Percentiles rank a stretch among this genome's conserved stretches.
Evolutionary conservation across 2,329 filamentous ascomycete genomes (phyloP).

Genomic region (Aspergillus sp.): DNA sequence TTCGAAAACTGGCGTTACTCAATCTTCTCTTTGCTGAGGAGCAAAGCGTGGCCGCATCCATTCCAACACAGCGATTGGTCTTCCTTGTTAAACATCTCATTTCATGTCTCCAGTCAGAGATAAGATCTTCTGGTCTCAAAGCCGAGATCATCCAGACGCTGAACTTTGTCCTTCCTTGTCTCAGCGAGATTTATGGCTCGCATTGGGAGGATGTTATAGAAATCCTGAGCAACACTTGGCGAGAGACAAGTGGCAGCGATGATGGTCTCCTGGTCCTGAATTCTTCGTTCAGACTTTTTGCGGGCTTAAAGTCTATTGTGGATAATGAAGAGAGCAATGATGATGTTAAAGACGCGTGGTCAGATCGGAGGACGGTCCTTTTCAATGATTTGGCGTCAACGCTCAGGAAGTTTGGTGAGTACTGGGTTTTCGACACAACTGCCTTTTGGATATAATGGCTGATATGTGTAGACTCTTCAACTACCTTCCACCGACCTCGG

Average conservation of each 20-base stretch:
- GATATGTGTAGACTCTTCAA: constrained; percentile 34
- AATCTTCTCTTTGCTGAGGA: constrained; percentile 47
- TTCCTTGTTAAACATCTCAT: constrained; percentile 75
- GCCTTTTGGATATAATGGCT: constrained; percentile 4
- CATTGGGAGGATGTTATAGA: constrained; percentile 67
- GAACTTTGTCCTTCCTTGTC: constrained; percentile 56
- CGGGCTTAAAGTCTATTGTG: constrained; percentile 51
- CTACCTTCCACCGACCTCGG: constrained; percentile 55
- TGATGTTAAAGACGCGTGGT: constrained; percentile 69
- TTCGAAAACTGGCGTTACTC: constrained; percentile 46
- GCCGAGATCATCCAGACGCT: constrained; percentile 39
- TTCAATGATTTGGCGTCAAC: constrained; percentile 47
- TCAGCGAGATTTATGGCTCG: constrained; percentile 76
- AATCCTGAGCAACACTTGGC: constrained; percentile 53
- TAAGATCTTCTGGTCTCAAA: constrained; percentile 37
- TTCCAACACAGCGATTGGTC: constrained; percentile 58
- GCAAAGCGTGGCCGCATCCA: constrained; percentile 39
- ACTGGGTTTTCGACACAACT: constrained; percentile 1
- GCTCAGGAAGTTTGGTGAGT: constrained; percentile 34
- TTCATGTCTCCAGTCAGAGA: constrained; percentile 57
- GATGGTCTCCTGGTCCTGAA: constrained; percentile 56
- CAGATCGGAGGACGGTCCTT: constrained; percentile 49
- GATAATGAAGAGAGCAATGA: constrained; percentile 64
- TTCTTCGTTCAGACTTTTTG: constrained; percentile 63
- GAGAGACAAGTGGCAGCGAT: constrained; percentile 40